Base-by-base conservation (phyloP, 2,329 filamentous ascomycete genomes). In the Pochonia chlamydosporia region DNA sequence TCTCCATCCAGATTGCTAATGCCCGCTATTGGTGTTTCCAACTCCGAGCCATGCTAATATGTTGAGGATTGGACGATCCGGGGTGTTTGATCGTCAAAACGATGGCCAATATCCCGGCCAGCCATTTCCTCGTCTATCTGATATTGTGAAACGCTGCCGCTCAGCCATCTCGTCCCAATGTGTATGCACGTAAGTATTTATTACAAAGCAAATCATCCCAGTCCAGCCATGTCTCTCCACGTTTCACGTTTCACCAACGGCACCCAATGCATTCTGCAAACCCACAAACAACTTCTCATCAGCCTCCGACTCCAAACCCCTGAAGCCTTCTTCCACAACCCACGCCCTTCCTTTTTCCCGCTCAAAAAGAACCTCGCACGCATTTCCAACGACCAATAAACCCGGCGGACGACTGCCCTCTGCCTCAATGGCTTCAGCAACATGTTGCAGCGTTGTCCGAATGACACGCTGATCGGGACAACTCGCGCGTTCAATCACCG, bases 401-500 rank as follows among this genome's bases (percentile, higher is more conserved):
- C 93, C 93, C 0, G 93, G 93, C 13, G 93, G 93, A 30, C 92
- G 74, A 55, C 87, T 93, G 0, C 93, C 93, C 60, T 95, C 89
- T 43, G 87, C 82, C 63, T 96, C 90, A 40, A 99, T 83, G 0
- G 93, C 93, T 44, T 82, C 77, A 21, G 78, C 86, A 1, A 97
- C 89, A 57, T 85, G 78, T 56, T 83, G 78, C 21, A 99, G 69
- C 1, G 89, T 96, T 2, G 90, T 93, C 47, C 93, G 77, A 24
- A 99, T 91, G 14, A 99, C 88, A 42, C 92, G 77, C 70, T 99
- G 93, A 62, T 99, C 93, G 0, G 89, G 87, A 62, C 93, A 99
- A 51, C 88, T 95, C 5, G 93, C 93, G 30, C 93, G 79, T 68
- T 99, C 93, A 47, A 99, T 79, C 10, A 99, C 91, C 1, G 92